phyloP scores from a whole-genome alignment of 371 early-diverging fungal species.

The Lichtheimia ramosa region DNA sequence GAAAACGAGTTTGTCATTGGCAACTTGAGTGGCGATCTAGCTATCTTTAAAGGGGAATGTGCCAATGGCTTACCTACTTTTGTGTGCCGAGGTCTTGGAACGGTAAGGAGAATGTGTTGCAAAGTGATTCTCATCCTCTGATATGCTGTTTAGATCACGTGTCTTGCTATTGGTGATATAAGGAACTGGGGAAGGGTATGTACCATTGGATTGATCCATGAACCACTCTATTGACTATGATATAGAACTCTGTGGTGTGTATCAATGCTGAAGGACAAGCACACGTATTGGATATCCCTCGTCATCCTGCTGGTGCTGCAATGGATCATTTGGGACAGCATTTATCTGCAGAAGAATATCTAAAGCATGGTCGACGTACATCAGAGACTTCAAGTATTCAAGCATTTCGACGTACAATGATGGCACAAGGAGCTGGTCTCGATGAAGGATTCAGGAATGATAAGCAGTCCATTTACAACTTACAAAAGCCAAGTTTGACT shows the following conservation, averaged over 20 bases:
- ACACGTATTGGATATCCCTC: slow-evolving; percentile 63
- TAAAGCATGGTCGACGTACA: slow-evolving; percentile 34
- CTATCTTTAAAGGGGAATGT: slow-evolving; percentile 77
- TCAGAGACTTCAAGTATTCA: slow-evolving; percentile 46
- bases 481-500: slow-evolving; percentile 65
- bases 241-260: slow-evolving; percentile 61
- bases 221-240: too few relatives aligned
- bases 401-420: slow-evolving; percentile 37
- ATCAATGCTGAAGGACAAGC: slow-evolving; percentile 70
- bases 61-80: slow-evolving; percentile 51
- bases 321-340: slow-evolving; percentile 15
- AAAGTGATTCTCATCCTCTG: background rate
- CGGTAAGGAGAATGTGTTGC: slow-evolving; percentile 35
- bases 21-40: slow-evolving; percentile 74
- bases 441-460: slow-evolving; percentile 3
- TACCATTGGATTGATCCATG: too few relatives aligned
- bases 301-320: slow-evolving; percentile 10
- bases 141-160: slow-evolving; percentile 52
- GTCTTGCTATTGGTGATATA: slow-evolving; percentile 67
- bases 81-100: slow-evolving; percentile 62
- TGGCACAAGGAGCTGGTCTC: slow-evolving; percentile 4
- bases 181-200: slow-evolving; percentile 57
- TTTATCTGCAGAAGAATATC: slow-evolving; percentile 39
- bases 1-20: slow-evolving; percentile 85
- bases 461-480: slow-evolving; percentile 24